Base-by-base conservation (phyloP, 1,284 basidiomycete genomes). In the Flammula alnicola region DNA sequence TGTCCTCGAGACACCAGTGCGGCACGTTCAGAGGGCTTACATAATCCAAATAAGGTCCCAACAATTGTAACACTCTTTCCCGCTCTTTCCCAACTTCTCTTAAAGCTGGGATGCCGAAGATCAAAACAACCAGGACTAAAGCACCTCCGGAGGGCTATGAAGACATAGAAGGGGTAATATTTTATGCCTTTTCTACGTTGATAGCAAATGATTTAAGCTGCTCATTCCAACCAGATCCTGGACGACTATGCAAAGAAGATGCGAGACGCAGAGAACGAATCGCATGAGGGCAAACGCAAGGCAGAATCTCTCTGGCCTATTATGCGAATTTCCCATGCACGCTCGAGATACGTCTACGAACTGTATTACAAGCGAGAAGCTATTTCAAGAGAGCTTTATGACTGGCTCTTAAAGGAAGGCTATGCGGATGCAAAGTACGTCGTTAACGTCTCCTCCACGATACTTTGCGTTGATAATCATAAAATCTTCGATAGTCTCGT, bases 291-390 rank as follows among this genome's bases (percentile, higher is more conserved):
- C 54, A 99, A 99, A 73, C 89, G 97, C 66, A 97, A 95, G 74
- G 86, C 90, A 23, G 97, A 99, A 74, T 90, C 91, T 1, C 75
- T 98, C n/a, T 99, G 97, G 97, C 95, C 96, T 37, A 98, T 99
- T 60, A 98, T 99, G 93, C 87, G 94, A 37, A 94, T 99, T 68
- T 90, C 92, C 10, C 96, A 99, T 70, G 91, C 94, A 8, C 86
- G 96, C 41, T 95, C 93, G 44, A 80, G 95, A 55, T 99, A 99
- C 74, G 94, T 99, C 57, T 99, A 98, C 69, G 97, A 99, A 71
- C 80, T 99, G 50, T 99, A 97, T 75, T 98, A 99, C 79, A 98
- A 98, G 72, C 87, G 96, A 31, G 95, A 99, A 71, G 93, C 95
- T 11, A 94, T 99, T 64, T 90, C 86, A 58, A 86, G 82, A 63